These are phyloP conservation scores for Dipteronia sinensis DNA, from an alignment of 345 rosid genomes.

Conservation along the genomic window DNA sequence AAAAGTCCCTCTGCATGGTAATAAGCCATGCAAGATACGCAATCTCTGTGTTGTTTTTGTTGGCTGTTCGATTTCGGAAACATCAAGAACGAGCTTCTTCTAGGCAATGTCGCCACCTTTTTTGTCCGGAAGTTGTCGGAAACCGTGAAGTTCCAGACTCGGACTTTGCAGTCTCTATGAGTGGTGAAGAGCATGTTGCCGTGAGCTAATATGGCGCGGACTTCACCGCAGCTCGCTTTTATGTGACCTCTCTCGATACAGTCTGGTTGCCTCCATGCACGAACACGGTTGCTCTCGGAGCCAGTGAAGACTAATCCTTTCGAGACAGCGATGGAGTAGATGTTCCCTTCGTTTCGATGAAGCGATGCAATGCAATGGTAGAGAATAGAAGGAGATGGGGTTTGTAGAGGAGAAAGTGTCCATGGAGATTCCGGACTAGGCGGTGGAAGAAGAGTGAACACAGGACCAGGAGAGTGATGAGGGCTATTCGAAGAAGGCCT, in stretches of 20 bases:
- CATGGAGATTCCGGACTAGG: conserved; percentile 48
- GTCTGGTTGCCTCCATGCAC: conserved; percentile 51
- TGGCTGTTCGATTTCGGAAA: conserved; percentile 31
- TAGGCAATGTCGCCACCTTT: conserved; percentile 43
- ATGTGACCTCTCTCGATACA: conserved; percentile 41
- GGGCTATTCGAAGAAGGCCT: conserved; percentile 25
- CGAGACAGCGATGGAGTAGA: conserved; percentile 46
- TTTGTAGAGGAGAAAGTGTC: conserved; percentile 48
- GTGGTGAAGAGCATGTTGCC: conserved; percentile 53
- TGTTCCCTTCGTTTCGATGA: conserved; percentile 47
- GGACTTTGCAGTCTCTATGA: conserved; percentile 43
- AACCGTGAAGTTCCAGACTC: conserved; percentile 43
- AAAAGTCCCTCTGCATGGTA: conserved; percentile 47
- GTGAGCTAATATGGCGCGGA: conserved; percentile 38
- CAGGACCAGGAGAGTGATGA: conserved; percentile 10
- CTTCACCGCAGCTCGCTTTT: conserved; percentile 40
- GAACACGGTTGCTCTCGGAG: conserved; percentile 46
- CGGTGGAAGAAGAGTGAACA: conserved; percentile 24
- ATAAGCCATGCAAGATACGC: conserved; percentile 55
- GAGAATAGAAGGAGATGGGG: conserved; percentile 49
- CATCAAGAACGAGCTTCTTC: conserved; percentile 28
- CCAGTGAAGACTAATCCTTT: conserved; percentile 54
- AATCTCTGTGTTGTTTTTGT: conserved; percentile 40
- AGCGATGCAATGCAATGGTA: conserved; percentile 55
- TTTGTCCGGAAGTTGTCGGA: conserved; percentile 34